Percentiles rank a stretch among this genome's conserved stretches.
Conservation (phyloP, 805 yeast genomes). For the Blastobotrys robertii region DNA sequence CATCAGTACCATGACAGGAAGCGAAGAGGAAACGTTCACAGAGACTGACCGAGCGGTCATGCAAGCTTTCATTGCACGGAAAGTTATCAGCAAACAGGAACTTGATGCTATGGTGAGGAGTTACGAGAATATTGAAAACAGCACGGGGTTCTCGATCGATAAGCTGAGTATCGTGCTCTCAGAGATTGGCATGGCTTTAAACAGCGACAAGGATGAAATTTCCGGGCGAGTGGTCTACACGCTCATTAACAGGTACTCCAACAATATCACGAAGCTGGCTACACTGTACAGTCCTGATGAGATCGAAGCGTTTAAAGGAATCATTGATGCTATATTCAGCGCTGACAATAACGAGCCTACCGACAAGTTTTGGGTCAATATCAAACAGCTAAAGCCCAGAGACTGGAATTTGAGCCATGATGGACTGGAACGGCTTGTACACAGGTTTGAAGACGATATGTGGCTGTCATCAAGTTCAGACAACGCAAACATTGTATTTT, state of each 20-base stretch:
- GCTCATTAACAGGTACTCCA: conserved; percentile 34
- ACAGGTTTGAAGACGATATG: too few species aligned
- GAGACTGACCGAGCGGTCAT: conserved; percentile 6
- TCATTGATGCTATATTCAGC: conserved; percentile 33
- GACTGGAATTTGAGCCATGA: too few species aligned
- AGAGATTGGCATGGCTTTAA: conserved; percentile 30
- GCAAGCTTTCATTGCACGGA: conserved; percentile 5
- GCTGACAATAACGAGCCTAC: conserved; percentile 12
- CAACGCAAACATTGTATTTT: conserved; percentile 7
- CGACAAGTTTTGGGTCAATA: conserved; percentile 19
- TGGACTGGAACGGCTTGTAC: too few species aligned
- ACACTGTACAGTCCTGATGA: conserved; percentile 30
- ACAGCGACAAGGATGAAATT: conserved; percentile 30
- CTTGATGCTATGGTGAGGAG: conserved; percentile 1
- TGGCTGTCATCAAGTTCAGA: too few species aligned
- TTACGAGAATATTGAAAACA: conserved; percentile 10
- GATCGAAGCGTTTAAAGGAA: conserved; percentile 38
- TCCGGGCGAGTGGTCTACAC: conserved; percentile 28
- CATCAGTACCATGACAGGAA: too few species aligned
- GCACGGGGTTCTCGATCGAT: conserved; percentile 15
- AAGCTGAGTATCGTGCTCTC: conserved; percentile 29
- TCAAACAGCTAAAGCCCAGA: background rate
- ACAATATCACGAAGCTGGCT: conserved; percentile 30
- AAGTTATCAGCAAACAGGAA: conserved; percentile 6
- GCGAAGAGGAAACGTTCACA: too few species aligned